Base-by-base conservation (phyloP, 768 basidiomycete species). In the Crepidotus variabilis region DNA sequence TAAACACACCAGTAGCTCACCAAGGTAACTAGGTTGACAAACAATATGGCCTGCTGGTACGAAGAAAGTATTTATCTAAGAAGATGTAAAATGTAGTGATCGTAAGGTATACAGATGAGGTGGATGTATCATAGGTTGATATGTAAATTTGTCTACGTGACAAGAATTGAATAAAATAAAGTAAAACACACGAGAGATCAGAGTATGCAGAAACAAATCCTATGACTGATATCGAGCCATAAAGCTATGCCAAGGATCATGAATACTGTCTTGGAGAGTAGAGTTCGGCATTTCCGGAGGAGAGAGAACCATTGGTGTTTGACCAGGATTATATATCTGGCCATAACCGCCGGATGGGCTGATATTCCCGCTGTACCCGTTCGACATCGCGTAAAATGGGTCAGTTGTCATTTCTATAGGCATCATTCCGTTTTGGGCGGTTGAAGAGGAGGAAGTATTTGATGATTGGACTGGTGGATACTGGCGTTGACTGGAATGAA, bases 191-290 rank as follows among this genome's bases (percentile, higher is more conserved):
- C 24, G 35, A 51, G 50, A 53, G 54, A 62, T 53, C 57, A 62
- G 52, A 63, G 64, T 55, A 62, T 53, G 47, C 51, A 46, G 56
- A 47, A 58, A 61, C 55, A 58, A 45, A 47, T 53, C 39, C 22
- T 61, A 62, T 64, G 61, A 63, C 58, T 75, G 77, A 61, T 74
- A 81, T 57, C 78, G 79, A 14, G 76, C 70, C 63, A 77, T 66
- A 49, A 81, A 74, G 59, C 76, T 79, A 46, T 77, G 75, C 80
- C 80, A 81, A 11, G 78, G 73, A 52, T 76, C 75, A 53, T 68
- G 67, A 33, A 75, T 57, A 57, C 77, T 76, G 23, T 72, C 69
- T 23, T 69, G 63, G 32, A 71, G 68, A 23, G 51, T 56, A 36
- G 61, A 60, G 39, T 62, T 34, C 23, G 63, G 62, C 60, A 62